These are phyloP conservation scores for Pythium apleroticum DNA, from an alignment of 352 stramenopile genomes.

Conservation along the genomic window DNA sequence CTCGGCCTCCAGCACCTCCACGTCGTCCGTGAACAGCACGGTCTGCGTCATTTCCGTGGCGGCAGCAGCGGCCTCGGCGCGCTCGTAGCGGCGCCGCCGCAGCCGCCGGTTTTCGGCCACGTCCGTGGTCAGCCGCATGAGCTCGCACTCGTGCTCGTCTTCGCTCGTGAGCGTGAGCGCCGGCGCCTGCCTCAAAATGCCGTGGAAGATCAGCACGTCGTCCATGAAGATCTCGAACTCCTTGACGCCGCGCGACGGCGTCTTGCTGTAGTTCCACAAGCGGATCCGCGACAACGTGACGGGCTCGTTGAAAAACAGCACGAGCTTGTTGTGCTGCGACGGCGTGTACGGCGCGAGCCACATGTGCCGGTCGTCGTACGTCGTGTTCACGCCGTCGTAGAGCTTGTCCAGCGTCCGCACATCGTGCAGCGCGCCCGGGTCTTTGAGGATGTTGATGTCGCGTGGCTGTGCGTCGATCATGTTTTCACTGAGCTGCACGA, in stretches of 20 bases:
- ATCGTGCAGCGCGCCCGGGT: constrained; percentile 52
- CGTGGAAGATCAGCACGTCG: constrained; percentile 80
- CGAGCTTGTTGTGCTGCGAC: constrained; percentile 63
- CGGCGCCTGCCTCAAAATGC: constrained; percentile 44
- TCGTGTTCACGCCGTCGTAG: constrained; percentile 71
- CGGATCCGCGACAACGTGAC: constrained; percentile 76
- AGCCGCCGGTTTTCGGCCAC: constrained; percentile 41
- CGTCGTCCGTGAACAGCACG: constrained; percentile 77
- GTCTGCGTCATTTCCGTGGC: constrained; percentile 62
- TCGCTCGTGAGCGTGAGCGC: constrained; percentile 32
- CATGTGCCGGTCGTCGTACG: constrained; percentile 76
- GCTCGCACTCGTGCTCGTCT: constrained; percentile 26
- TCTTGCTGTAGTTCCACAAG: constrained; percentile 90
- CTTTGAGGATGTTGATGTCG: constrained; percentile 85
- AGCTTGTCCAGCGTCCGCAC: constrained; percentile 77
- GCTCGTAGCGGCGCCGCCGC: constrained; percentile 43
- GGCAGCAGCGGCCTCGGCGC: constrained; percentile 41
- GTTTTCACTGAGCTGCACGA: constrained; percentile 40
- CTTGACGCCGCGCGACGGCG: constrained; percentile 62
- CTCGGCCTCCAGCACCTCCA: constrained; percentile 53
- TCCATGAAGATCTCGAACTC: constrained; percentile 87
- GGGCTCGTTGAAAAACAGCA: constrained; percentile 79
- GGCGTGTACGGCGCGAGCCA: constrained; percentile 72
- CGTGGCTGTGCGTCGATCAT: constrained; percentile 68
- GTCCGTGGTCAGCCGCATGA: constrained; percentile 23